Evolutionary conservation across 768 basidiomycete genomes (phyloP).

Genomic region (Psilocybe sp.): DNA sequence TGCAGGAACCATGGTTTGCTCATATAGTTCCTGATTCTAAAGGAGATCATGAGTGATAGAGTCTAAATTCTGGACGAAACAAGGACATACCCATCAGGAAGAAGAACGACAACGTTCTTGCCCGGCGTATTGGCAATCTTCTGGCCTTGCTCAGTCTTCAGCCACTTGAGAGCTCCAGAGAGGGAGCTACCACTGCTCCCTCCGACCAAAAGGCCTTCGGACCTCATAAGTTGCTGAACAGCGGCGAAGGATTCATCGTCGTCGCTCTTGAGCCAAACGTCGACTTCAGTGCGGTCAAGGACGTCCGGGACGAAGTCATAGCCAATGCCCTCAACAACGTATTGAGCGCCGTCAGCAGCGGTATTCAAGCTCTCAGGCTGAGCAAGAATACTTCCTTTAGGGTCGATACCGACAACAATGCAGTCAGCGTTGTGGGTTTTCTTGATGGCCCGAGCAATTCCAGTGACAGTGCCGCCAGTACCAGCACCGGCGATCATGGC

Average conservation of each 20-base stretch:
- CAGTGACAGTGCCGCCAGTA: slow-evolving; percentile 95
- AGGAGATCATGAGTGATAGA: slow-evolving; percentile 4
- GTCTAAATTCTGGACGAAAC: neutral
- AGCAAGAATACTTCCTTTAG: slow-evolving; percentile 88
- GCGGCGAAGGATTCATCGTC: slow-evolving; percentile 81
- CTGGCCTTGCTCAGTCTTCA: slow-evolving; percentile 68
- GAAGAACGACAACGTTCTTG: slow-evolving; percentile 82
- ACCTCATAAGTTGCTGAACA: slow-evolving; percentile 72
- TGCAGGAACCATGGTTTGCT: slow-evolving; percentile 89
- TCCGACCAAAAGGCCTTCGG: slow-evolving; percentile 88
- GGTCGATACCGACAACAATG: slow-evolving; percentile 85
- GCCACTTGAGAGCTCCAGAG: slow-evolving; percentile 73
- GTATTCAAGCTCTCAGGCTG: slow-evolving; percentile 62
- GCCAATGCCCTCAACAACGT: slow-evolving; percentile 94
- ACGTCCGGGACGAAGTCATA: slow-evolving; percentile 93
- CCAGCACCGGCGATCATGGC: slow-evolving; percentile 85
- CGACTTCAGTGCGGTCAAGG: slow-evolving; percentile 65
- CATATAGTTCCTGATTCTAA: slow-evolving; percentile 90
- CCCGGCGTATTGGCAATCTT: slow-evolving; percentile 63
- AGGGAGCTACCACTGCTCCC: slow-evolving; percentile 91
- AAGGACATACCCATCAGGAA: slow-evolving; percentile 81
- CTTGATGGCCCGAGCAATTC: slow-evolving; percentile 77
- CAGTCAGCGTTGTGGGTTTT: slow-evolving; percentile 71
- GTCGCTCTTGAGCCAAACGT: slow-evolving; percentile 82
- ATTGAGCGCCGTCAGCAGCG: slow-evolving; percentile 46